Base-by-base conservation (phyloP, 768 basidiomycete genomes). In the Nevesoporus exiguus region DNA sequence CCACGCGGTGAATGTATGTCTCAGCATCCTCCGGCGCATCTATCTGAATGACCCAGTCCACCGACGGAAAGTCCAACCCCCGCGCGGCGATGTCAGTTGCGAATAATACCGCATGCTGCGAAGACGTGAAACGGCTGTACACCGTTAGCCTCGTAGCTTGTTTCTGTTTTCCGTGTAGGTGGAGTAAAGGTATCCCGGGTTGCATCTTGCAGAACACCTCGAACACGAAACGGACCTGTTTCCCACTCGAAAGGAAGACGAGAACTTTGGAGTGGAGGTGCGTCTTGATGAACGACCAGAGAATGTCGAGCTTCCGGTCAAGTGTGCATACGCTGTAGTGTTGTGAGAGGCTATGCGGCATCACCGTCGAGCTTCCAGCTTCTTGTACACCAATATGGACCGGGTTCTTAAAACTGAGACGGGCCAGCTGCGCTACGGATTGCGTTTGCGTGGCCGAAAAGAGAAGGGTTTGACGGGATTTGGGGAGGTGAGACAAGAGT, bases 21-120 rank as follows among this genome's bases (percentile, higher is more conserved):
- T 97, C 94, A 6, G 88, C 93, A 64, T 99, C 96, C 72, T 99
- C 96, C 0, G 96, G 96, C 3, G 91, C 92, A 69, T 99, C 96
- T 13, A 94, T 74, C 68, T 99, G 96, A 27, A 99, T 67, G 2
- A 99, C 96, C 96, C 96, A 98, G 70, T 97, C 92, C 21, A 99
- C 86, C 0, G 90, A 81, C 5, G 97, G 96, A 72, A 99, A 99
- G 72, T 99, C 96, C 52, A 98, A 77, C 1, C 96, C 96, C 54
- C 96, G 85, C 5, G 96, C 93, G 33, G 96, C 96, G 55, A 99
- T 88, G 66, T 99, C 96, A 11, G 96, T 99, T 17, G 95, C 94
- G 62, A 99, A 87, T 21, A 98, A 78, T 7, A 96, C 82, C 2
- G 93, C 87, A 61, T 94, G 85, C 60, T 86, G 84, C 42, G 86